Conservation (phyloP, 208 protist genomes). For the Trypanosoma vivax region DNA sequence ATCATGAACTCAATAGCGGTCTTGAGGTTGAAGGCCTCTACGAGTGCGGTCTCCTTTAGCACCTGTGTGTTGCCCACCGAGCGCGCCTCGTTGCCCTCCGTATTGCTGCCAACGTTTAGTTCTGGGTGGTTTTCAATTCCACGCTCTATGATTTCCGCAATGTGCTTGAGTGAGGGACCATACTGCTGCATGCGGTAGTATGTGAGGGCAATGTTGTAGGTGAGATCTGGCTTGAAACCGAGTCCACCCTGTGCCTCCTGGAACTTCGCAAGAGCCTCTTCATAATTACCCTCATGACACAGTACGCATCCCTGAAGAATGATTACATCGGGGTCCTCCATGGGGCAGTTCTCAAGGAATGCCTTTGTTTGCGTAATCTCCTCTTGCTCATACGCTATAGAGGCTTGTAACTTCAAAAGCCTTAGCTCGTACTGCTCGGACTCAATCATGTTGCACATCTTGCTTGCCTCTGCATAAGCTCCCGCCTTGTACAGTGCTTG, state of each 20-base stretch:
- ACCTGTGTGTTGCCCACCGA: conserved; percentile 93
- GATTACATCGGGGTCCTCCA: conserved; percentile 82
- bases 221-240: conserved; percentile 87
- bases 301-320: conserved; percentile 88
- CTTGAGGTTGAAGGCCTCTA: conserved; percentile 98
- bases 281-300: conserved; percentile 89
- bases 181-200: conserved; percentile 95
- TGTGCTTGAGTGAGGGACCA: conserved; percentile 88
- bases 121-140: conserved; percentile 94
- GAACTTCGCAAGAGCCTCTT: conserved; percentile 91
- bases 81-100: conserved; percentile 89
- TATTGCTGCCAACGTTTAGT: conserved; percentile 90
- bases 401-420: conserved; percentile 86
- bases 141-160: conserved; percentile 94
- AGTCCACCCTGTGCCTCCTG: conserved; percentile 86
- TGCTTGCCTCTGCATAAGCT: conserved; percentile 86
- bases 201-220: conserved; percentile 96
- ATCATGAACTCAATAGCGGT: conserved; percentile 94
- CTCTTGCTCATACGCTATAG: conserved; percentile 91
- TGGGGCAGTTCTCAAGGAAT: conserved; percentile 76
- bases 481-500: conserved; percentile 94
- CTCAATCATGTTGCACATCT: conserved; percentile 78
- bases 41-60: conserved; percentile 93
- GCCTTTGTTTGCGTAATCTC: conserved; percentile 88
- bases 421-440: conserved; percentile 69